These are phyloP conservation scores for Ceratocystis ficicola DNA, from an alignment of 2,329 filamentous ascomycete species.

Conservation along the genomic window DNA sequence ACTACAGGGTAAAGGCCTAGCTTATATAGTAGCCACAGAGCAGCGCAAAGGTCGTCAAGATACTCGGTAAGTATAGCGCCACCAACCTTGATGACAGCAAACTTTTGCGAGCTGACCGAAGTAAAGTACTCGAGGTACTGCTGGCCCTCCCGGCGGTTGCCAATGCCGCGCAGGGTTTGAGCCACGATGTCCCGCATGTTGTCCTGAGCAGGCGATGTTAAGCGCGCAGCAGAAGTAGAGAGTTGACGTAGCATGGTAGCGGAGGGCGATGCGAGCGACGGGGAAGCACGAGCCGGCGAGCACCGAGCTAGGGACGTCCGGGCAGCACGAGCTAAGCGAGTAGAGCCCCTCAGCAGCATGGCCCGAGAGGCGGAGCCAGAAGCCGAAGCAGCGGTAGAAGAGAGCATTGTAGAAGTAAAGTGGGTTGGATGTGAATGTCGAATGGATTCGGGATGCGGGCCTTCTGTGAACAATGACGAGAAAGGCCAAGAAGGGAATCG, in stretches of 20 bases:
- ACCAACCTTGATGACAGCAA: slow-evolving; percentile 96
- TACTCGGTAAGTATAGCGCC: slow-evolving; percentile 93
- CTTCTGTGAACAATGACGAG: neutral
- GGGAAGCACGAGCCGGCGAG: neutral
- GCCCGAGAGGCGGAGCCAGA: slow-evolving; percentile 19
- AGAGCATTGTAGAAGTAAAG: slow-evolving; percentile 17
- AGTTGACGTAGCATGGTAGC: slow-evolving; percentile 16
- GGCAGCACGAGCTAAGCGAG: slow-evolving; percentile 14
- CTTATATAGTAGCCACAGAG: slow-evolving; percentile 83
- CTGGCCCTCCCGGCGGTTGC: slow-evolving; percentile 89
- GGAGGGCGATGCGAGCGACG: slow-evolving; percentile 4
- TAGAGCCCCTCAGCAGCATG: slow-evolving; percentile 11
- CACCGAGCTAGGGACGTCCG: slow-evolving; percentile 2
- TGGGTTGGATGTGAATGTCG: neutral
- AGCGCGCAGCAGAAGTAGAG: slow-evolving; percentile 17
- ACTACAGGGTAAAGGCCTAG: slow-evolving; percentile 91
- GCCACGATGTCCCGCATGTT: slow-evolving; percentile 30
- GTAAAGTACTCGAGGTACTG: slow-evolving; percentile 97
- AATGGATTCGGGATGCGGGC: neutral
- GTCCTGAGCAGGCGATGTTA: slow-evolving; percentile 26
- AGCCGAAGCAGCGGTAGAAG: slow-evolving; percentile 18
- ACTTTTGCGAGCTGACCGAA: slow-evolving; percentile 90
- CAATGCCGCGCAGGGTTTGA: slow-evolving; percentile 77
- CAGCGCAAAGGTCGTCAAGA: slow-evolving; percentile 79
- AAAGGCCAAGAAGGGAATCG: neutral